Evolutionary conservation across 495 filamentous ascomycete species (phyloP), one percentile per base, ranked within the genome.

Genomic region (Penicillium waksmanii): DNA sequence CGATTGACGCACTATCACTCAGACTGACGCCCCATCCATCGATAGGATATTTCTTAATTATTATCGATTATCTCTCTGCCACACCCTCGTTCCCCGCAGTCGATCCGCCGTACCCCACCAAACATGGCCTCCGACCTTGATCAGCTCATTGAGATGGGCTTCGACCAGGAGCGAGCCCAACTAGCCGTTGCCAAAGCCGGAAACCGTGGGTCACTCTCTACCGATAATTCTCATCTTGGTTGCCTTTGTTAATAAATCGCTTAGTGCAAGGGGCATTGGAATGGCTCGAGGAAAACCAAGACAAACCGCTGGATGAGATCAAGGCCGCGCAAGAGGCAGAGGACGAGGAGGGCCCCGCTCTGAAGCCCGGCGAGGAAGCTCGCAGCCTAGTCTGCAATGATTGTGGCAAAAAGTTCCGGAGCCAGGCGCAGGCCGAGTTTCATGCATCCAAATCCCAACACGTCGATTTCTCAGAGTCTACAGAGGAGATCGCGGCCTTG

Each of bases 81-180:
- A 38, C 15, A 3, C 10, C 3, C 11, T 48, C 21, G 46, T 23
- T 48, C n/a, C 23, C 46, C 12, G 31, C 55, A 61, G 34, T 31
- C 12, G 5, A 27, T 56, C 35, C 49, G 15, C 17, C 38, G 49
- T 48, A 23, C 35, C 53, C 36, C 53, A 23, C 25, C 55, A 43
- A 83, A 64, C 62, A 92, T 90, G 88, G 82, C 82, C 31, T 83
- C 88, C 38, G 90, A 96, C 67, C 80, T 96, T 17, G 85, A 94
- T 12, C 80, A 87, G 65, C 88, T 98, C 69, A 69, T 96, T 64
- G 93, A 96, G 55, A 97, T 98, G 93, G 95, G 95, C 66, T 98
- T 98, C 63, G 91, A 96, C 58, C 81, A 85, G 66, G 85, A 89
- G 61, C 82, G 87, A 64, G 89, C 91, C 35, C 83, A 91, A 73